Percentiles rank a stretch among this genome's conserved stretches.
These are phyloP conservation scores for Diaporthe caulivora DNA, from an alignment of 2,329 filamentous ascomycete species.

Conservation along the genomic window DNA sequence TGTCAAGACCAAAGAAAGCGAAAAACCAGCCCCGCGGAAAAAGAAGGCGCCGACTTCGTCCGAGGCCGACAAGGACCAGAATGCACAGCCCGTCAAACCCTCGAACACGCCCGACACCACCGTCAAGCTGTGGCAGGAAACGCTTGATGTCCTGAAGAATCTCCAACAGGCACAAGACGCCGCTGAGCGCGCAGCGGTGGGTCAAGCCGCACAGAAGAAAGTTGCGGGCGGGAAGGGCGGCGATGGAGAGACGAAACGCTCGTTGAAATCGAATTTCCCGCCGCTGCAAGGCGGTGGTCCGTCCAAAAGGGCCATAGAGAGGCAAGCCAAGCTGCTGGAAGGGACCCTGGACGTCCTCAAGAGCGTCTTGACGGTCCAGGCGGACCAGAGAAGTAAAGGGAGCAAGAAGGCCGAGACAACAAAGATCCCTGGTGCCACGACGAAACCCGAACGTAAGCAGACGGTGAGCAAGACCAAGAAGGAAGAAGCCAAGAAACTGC, in stretches of 20 bases:
- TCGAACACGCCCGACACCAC: background rate
- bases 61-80: background rate
- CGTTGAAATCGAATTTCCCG: conserved; percentile 34
- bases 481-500: background rate
- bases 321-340: conserved; percentile 50
- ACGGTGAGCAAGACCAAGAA: background rate
- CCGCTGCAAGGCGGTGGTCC: conserved; percentile 21
- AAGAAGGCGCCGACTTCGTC: conserved; percentile 4
- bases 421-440: background rate
- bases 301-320: conserved; percentile 32
- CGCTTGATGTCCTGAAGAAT: conserved; percentile 44
- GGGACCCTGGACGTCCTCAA: conserved; percentile 54
- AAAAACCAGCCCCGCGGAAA: background rate
- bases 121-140: conserved; percentile 45
- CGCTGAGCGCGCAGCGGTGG: background rate
- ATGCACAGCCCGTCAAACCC: background rate
- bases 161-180: conserved; percentile 40
- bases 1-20: background rate
- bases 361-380: conserved; percentile 51
- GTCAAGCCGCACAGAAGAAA: background rate
- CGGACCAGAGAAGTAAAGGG: conserved; percentile 28
- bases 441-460: conserved; percentile 29
- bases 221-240: background rate
- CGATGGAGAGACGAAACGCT: conserved; percentile 36
- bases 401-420: conserved; percentile 25